phyloP scores from a whole-genome alignment of 2,329 filamentous ascomycete genomes.

The Fusarium sp. region DNA sequence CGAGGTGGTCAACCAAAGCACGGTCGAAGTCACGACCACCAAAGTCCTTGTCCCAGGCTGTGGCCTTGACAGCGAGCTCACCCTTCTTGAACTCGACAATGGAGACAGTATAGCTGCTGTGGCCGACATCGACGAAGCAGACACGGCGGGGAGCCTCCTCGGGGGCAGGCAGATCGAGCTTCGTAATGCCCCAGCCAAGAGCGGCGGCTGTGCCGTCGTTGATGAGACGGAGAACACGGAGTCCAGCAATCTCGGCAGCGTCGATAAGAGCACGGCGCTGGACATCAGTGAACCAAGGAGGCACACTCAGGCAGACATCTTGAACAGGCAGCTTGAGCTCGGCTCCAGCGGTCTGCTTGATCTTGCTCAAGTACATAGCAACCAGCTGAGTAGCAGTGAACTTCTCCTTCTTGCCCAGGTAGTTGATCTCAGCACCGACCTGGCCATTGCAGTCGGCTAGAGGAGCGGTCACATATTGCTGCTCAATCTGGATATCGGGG shows the following conservation, averaged over 20 bases:
- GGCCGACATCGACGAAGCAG: constrained; percentile 91
- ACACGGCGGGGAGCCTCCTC: constrained; percentile 95
- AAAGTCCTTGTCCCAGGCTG: constrained; percentile 93
- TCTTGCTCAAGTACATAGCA: constrained; percentile 95
- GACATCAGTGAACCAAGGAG: constrained; percentile 95
- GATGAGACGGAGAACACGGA: constrained; percentile 93
- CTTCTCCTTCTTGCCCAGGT: constrained; percentile 92
- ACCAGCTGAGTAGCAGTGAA: constrained; percentile 95
- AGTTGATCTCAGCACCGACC: constrained; percentile 92
- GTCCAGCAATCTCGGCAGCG: constrained; percentile 89
- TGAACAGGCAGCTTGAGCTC: constrained; percentile 92
- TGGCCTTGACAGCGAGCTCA: constrained; percentile 92
- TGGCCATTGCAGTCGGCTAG: constrained; percentile 93
- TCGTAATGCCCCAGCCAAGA: constrained; percentile 97
- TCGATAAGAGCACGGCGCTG: constrained; percentile 92
- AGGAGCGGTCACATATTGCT: constrained; percentile 85
- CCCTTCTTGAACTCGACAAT: constrained; percentile 98
- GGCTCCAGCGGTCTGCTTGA: constrained; percentile 84
- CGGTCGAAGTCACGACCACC: constrained; percentile 98
- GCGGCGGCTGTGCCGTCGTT: constrained; percentile 98
- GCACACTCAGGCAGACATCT: constrained; percentile 93
- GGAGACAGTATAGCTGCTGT: constrained; percentile 94
- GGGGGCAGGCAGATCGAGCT: constrained; percentile 85
- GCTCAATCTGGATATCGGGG: constrained; percentile 92
- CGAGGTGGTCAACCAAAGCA: constrained; percentile 92